A percentile compares a stretch with the other conserved stretches of the same genome.
Conservation (phyloP, 106 monocot genomes). For the Phalaenopsis aphrodite region DNA sequence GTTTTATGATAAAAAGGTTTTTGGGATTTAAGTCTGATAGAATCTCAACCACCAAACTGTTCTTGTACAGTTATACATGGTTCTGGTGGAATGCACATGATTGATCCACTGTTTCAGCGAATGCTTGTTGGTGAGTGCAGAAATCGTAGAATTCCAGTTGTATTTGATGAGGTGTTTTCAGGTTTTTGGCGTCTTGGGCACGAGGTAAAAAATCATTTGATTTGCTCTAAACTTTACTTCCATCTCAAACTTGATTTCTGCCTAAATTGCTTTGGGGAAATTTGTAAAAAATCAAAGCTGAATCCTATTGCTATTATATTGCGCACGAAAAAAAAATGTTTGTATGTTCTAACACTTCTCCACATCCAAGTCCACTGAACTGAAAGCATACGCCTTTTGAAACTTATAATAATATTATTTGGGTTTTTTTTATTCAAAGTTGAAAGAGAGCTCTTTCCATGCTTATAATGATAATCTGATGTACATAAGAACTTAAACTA, state of each 20-base stretch:
- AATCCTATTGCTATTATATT: background rate
- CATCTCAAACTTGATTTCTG: background rate
- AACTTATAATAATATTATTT: background rate
- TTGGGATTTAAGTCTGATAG: background rate
- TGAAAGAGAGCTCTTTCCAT: background rate
- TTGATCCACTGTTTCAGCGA: slow-evolving; percentile 96
- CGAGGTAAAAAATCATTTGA: slow-evolving; percentile 37
- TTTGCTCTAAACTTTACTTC: background rate
- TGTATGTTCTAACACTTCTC: background rate
- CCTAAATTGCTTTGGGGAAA: background rate
- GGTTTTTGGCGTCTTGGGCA: slow-evolving; percentile 97
- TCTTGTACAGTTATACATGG: slow-evolving; percentile 76
- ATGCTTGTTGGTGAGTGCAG: slow-evolving; percentile 67
- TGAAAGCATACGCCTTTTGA: background rate
- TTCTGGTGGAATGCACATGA: slow-evolving; percentile 93
- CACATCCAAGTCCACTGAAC: background rate
- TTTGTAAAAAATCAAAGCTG: background rate
- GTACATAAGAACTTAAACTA: background rate
- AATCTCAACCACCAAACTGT: background rate
- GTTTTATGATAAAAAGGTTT: background rate
- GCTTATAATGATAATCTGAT: background rate
- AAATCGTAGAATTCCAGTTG: slow-evolving; percentile 66
- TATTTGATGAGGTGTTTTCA: slow-evolving; percentile 98
- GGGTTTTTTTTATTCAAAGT: background rate
- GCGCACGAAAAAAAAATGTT: background rate